Evolutionary conservation across 164 flowering plant genomes (phyloP).

Genomic region (Pachysandra terminalis): DNA sequence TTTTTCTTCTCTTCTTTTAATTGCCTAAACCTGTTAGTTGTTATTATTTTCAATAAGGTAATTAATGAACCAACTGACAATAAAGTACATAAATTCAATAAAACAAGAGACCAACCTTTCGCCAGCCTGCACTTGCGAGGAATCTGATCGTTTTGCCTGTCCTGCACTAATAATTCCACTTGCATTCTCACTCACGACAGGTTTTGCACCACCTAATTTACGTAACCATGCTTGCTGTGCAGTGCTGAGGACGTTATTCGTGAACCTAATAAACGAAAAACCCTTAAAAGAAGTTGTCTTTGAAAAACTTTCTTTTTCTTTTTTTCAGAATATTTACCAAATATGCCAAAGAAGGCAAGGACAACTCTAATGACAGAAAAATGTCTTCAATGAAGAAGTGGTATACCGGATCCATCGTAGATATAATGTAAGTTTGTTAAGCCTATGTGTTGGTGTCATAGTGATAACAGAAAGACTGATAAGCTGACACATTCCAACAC

Average conservation of each 20-base stretch:
- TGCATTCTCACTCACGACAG: conserved; percentile 68
- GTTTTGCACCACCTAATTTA: conserved; percentile 93
- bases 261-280: conserved; percentile 54
- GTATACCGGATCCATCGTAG: not conserved
- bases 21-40: conserved; percentile 54
- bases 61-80: not conserved
- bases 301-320: not conserved
- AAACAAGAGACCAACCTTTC: conserved; percentile 56
- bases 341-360: not conserved
- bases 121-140: conserved; percentile 53
- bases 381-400: too few relatives aligned
- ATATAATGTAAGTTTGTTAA: not conserved
- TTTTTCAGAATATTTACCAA: not conserved
- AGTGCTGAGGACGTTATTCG: conserved; percentile 90
- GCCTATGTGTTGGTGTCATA: not conserved
- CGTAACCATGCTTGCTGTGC: conserved; percentile 98
- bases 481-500: not conserved
- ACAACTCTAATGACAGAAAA: not conserved
- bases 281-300: not conserved
- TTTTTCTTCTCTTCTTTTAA: conserved; percentile 68
- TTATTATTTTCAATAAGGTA: not conserved
- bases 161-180: conserved; percentile 91
- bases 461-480: not conserved
- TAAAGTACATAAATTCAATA: not conserved
- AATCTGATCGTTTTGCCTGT: conserved; percentile 65